Base-by-base conservation (phyloP, 306 rosid species). In the Vicia sativa region DNA sequence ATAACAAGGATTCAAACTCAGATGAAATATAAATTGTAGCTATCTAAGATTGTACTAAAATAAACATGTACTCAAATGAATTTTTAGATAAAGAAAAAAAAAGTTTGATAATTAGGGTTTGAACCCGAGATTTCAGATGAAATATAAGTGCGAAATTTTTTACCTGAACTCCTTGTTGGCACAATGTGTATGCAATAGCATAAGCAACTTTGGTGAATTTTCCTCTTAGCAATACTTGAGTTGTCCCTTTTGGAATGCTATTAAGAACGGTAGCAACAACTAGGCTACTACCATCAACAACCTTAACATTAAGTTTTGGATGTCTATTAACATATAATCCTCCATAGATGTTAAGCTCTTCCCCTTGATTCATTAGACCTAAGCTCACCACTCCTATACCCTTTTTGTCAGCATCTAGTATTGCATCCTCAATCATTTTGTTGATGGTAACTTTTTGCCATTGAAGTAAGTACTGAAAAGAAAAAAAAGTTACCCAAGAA, bases 201-300 rank as follows among this genome's bases (percentile, higher is more conserved):
- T 28, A 78, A 75, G 89, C 87, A 79, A 88, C 80, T 50, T 91
- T 91, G 10, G 87, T 82, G 74, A 91, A 78, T 16, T 86, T 83
- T 8, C 96, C 96, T 39, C 78, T 82, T 1, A 91, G 79, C 3
- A 88, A 54, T 0, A 91, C 91, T 72, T 88, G 87, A 15, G 85
- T 74, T 11, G 93, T 82, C 44, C 76, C 85, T 63, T 86, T 80
- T 0, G 89, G 93, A 74, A 88, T 81, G 57, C 8, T 78, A 55
- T 88, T 80, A 11, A 88, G 76, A 16, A 91, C 70, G 29, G 82
- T 18, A 44, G 86, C 91, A 67, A 74, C 91, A 4, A 78, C 89
- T 11, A 88, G 78, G 58, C 89, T 84, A 15, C 92, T 86, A 1
- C 91, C 96, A 81, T 91, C 97, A 2, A 91, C 97, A 64, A 91